phyloP scores from a whole-genome alignment of 192 early-diverging fungal genomes.

The Podila epicladia region DNA sequence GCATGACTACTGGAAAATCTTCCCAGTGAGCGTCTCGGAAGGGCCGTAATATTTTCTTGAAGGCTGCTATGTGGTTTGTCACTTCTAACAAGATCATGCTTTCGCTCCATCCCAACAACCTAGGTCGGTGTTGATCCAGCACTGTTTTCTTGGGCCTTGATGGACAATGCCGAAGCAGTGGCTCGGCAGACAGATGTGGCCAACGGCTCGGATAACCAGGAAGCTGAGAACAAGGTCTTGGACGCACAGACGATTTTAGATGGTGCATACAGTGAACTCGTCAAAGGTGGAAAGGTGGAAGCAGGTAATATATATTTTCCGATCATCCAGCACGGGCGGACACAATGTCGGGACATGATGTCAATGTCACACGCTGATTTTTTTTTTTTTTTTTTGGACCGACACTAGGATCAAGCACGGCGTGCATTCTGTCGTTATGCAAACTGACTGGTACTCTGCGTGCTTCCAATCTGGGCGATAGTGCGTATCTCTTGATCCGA shows the following conservation, averaged over 20 bases:
- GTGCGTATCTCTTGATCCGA: constrained; percentile 65
- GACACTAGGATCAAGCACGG: constrained; percentile 61
- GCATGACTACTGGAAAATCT: not conserved
- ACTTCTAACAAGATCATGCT: not conserved
- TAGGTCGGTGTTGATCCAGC: constrained; percentile 57
- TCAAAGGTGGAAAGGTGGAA: constrained; percentile 59
- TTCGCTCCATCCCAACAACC: not conserved
- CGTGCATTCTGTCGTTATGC: constrained; percentile 65
- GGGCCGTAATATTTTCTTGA: not conserved
- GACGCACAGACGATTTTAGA: constrained; percentile 65
- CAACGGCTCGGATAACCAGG: constrained; percentile 25
- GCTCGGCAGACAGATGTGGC: constrained; percentile 46
- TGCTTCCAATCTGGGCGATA: constrained; percentile 65
- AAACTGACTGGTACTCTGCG: constrained; percentile 63
- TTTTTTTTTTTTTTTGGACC: not conserved
- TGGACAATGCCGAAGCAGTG: constrained; percentile 65
- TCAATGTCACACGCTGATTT: not conserved
- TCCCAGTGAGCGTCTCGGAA: no score
- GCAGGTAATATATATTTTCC: constrained; percentile 43
- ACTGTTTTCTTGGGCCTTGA: constrained; percentile 67
- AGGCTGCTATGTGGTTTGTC: not conserved
- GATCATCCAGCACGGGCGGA: not conserved
- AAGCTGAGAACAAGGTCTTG: constrained; percentile 15
- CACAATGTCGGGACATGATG: no score
- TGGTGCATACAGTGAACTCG: constrained; percentile 57